Base-by-base conservation (phyloP, 2,329 filamentous ascomycete genomes). In the Epichloe brachyelytri region DNA sequence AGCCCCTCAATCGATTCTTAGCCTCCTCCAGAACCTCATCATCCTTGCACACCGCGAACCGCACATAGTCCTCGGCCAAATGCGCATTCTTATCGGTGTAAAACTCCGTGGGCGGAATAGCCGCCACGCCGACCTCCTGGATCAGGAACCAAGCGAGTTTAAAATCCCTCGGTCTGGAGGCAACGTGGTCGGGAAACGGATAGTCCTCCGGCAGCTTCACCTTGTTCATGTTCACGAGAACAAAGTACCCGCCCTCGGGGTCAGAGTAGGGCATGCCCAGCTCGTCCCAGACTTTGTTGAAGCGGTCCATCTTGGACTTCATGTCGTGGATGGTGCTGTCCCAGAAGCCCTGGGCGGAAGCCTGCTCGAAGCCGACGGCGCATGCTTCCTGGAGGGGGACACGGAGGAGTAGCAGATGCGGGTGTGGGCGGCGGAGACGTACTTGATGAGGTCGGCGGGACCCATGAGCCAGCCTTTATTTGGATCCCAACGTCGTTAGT, bases 81-180 rank as follows among this genome's bases (percentile, higher is more conserved):
- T 86, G 81, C 30, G 86, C 81, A 62, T 95, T 95, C 43, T 68
- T 71, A 17, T 88, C 83, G 0, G 91, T 96, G 66, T 96, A 97
- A 68, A 98, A 98, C 68, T 98, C 93, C 0, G 90, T 95, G 0
- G 93, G 93, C 17, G 93, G 93, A 55, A 98, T 96, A 8, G 91
- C 90, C 3, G 93, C 93, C 30, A 98, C 88, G 10, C 93, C 93
- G 19, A 98, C 75, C 72, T 98, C 91, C 66, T 90, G 90, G 68
- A 98, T 98, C 60, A 96, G 71, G 71, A 97, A 97, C 91, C 91
- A 98, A 37, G 83, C 81, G 45, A 98, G 78, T 74, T 95, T 88
- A 71, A 97, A 98, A 66, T 98, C 93, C 33, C 93, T 77, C 22
- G 93, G 88, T 2, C 93, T 80, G 62, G 76, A 82, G 14, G 86